Base-by-base conservation (phyloP, 2,329 filamentous ascomycete species). In the Pseudogymnoascus sp. region DNA sequence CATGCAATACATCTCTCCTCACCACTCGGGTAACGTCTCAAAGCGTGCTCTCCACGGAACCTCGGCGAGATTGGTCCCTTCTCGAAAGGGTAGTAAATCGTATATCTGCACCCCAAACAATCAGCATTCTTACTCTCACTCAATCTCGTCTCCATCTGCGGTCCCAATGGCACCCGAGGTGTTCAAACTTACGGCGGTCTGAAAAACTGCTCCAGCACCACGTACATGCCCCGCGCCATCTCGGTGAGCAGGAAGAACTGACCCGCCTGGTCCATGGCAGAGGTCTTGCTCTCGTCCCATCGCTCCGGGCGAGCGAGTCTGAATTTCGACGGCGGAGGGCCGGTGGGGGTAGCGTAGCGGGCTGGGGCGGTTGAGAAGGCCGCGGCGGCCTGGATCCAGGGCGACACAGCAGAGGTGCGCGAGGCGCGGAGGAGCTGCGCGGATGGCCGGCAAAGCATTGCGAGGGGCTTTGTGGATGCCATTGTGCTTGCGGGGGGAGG, bases 1-100 rank as follows among this genome's bases (percentile, higher is more conserved):
- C 94, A 99, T 69, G 94, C 94, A 77, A 99, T 99, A 82, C 94
- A 99, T 70, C 94, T 89, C 81, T 99, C 94, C 79, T 99, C 94
- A 68, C 94, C 94, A 2, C 93, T 95, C 31, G 94, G 94, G 77
- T 99, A 99, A 72, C 94, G 86, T 76, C 94, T 87, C 66, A 99
- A 84, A 68, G 94, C 94, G 79, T 99, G 94, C 78, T 99, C 94
- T 75, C 94, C 94, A 76, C 94, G 90, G 86, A 99, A 99, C 69
- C 94, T 89, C 64, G 94, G 94, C 36, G 92, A 97, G 75, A 99
- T 97, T 64, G 94, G 94, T 57, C 94, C 94, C 82, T 99, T 99
- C 76, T 99, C 94, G 77, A 97, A 99, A 44, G 94, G 94, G 74
- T 99, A 99, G 81, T 86, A 96, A 73, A 99, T 99, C 59, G 94